phyloP scores from a whole-genome alignment of 2,329 filamentous ascomycete species.

The Fusarium gaditjirri region DNA sequence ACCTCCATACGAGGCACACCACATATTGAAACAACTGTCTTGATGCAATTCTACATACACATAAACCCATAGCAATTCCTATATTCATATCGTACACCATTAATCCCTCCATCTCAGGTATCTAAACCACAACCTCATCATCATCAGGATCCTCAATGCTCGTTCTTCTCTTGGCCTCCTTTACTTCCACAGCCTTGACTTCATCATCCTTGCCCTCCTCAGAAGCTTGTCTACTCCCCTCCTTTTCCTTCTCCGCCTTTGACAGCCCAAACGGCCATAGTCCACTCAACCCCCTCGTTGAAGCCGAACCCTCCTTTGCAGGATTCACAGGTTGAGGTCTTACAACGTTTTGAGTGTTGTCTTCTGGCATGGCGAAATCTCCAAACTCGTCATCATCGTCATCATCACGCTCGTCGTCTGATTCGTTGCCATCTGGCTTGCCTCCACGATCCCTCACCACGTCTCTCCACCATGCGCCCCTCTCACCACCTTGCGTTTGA shows the following conservation, averaged over 20 bases:
- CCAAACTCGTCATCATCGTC: conserved; percentile 74
- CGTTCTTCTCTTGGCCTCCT: conserved; percentile 64
- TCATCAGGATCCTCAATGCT: conserved; percentile 70
- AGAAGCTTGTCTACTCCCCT: conserved; percentile 21
- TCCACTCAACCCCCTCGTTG: conserved; percentile 56
- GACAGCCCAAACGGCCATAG: conserved; percentile 67
- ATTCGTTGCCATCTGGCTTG: conserved; percentile 58
- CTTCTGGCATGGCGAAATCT: conserved; percentile 74
- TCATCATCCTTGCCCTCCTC: conserved; percentile 45
- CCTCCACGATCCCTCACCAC: conserved; percentile 53
- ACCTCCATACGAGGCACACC: background rate
- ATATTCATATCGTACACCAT: conserved; percentile 32
- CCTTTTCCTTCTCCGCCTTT: conserved; percentile 51
- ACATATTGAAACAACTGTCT: background rate
- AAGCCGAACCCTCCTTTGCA: conserved; percentile 51
- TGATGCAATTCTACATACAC: conserved; percentile 30
- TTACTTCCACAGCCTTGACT: conserved; percentile 60
- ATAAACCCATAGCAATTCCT: conserved; percentile 7
- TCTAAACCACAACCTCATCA: conserved; percentile 58
- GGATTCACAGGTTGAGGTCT: conserved; percentile 67
- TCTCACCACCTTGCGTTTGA: conserved; percentile 48
- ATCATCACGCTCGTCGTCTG: conserved; percentile 62
- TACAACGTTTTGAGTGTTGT: conserved; percentile 58
- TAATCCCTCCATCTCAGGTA: conserved; percentile 34
- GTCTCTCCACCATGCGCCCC: conserved; percentile 62